A percentile compares a stretch with the other conserved stretches of the same genome.
These are phyloP conservation scores for Hirschioporus abietinus DNA, from an alignment of 768 basidiomycete species.

Conservation along the genomic window DNA sequence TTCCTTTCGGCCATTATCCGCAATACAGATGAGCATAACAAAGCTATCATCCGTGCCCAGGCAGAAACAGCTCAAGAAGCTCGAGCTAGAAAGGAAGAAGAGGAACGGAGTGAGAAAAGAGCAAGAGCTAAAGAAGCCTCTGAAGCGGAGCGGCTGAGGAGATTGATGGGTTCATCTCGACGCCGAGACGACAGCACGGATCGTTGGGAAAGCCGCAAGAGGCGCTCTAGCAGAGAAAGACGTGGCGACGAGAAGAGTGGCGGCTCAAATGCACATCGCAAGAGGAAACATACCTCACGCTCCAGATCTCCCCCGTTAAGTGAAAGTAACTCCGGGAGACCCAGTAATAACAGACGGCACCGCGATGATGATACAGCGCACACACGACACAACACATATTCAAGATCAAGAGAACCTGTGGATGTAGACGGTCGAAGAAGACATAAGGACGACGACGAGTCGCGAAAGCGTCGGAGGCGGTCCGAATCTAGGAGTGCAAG, in stretches of 20 bases:
- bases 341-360: slow-evolving; percentile 47
- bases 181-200: slow-evolving; percentile 9
- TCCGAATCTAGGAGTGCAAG: slow-evolving; percentile 20
- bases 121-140: slow-evolving; percentile 73
- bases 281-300: slow-evolving; percentile 34
- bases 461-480: slow-evolving; percentile 33
- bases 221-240: slow-evolving; percentile 28
- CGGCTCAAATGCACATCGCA: slow-evolving; percentile 38
- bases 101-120: slow-evolving; percentile 54
- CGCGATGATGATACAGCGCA: slow-evolving; percentile 30
- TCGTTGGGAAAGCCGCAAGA: slow-evolving; percentile 9
- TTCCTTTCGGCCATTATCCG: slow-evolving; percentile 83
- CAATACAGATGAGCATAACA: slow-evolving; percentile 95
- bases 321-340: not conserved
- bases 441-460: slow-evolving; percentile 28
- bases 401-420: not conserved
- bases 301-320: not conserved
- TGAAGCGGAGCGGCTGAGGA: slow-evolving; percentile 54
- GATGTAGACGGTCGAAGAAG: slow-evolving; percentile 21
- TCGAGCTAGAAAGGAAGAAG: slow-evolving; percentile 62
- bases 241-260: slow-evolving; percentile 43
- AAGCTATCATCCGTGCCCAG: slow-evolving; percentile 71
- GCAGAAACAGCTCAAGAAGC: slow-evolving; percentile 67
- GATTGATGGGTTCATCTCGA: slow-evolving; percentile 25
- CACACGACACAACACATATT: not conserved